Percentiles rank a stretch among this genome's conserved stretches.
phyloP scores from a whole-genome alignment of 257 asterid species.

The Ophiorrhiza pumila region DNA sequence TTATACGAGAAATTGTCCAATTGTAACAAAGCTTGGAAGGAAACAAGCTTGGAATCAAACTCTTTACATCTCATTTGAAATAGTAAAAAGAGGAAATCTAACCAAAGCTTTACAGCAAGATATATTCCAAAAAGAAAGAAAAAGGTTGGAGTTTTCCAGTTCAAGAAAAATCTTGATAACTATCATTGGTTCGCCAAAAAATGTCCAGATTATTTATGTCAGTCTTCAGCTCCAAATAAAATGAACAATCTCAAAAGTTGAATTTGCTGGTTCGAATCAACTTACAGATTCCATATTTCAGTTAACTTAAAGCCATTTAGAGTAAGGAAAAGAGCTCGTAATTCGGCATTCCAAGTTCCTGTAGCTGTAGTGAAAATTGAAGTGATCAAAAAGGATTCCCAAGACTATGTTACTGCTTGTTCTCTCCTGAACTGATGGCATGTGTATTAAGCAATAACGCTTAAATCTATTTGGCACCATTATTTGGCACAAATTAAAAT shows the following conservation, averaged over 20 bases:
- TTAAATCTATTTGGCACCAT: no score
- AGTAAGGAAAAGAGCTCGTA: not conserved
- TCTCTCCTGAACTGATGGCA: not conserved
- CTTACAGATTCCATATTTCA: not conserved
- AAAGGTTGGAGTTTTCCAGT: not conserved
- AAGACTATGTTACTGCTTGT: no score
- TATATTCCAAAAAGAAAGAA: not conserved
- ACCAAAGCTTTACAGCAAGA: not conserved
- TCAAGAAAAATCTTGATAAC: not conserved
- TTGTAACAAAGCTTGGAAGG: not conserved
- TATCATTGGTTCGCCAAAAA: not conserved
- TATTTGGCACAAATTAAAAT: no score
- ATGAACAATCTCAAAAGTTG: not conserved
- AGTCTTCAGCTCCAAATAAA: not conserved
- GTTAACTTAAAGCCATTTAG: not conserved
- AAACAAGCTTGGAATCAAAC: not conserved
- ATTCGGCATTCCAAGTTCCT: not conserved
- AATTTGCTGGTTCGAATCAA: not conserved
- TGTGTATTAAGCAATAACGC: not conserved
- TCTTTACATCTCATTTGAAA: not conserved
- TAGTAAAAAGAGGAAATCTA: not conserved
- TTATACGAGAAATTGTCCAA: not conserved
- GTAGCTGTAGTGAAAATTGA: not conserved
- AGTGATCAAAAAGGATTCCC: not conserved
- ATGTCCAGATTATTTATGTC: not conserved